phyloP scores from a whole-genome alignment of 352 stramenopile species.

The Pythium phragmitis region DNA sequence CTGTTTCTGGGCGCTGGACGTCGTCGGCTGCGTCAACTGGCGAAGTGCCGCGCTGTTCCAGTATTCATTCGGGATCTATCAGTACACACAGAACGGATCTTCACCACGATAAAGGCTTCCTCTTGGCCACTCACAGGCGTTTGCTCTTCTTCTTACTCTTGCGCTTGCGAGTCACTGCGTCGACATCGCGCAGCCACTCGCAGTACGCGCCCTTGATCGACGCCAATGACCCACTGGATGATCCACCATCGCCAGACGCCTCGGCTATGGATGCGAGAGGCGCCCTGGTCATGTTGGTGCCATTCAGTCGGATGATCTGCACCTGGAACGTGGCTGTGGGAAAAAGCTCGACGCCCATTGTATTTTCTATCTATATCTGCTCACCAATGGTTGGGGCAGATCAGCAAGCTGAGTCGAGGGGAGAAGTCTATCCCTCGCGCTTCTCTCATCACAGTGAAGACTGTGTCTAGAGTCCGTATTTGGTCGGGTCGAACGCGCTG shows the following conservation, averaged over 20 bases:
- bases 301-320: too few species aligned
- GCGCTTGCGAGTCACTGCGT: conserved; percentile 24
- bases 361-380: conserved; percentile 20
- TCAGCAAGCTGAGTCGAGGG: too few species aligned
- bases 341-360: neutral
- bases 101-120: neutral
- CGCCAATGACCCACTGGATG: neutral
- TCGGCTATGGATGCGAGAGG: neutral
- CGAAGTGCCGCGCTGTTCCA: conserved; percentile 20
- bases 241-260: neutral
- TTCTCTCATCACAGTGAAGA: neutral
- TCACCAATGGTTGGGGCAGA: neutral
- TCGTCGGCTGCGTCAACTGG: conserved; percentile 48
- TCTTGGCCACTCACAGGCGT: conserved; percentile 2
- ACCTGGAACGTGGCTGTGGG: too few species aligned
- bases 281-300: conserved; percentile 2
- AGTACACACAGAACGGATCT: too few species aligned
- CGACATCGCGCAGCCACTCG: conserved; percentile 22
- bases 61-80: neutral
- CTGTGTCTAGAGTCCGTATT: conserved; percentile 24
- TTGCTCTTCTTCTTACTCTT: conserved; percentile 33
- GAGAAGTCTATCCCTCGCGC: neutral
- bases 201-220: conserved; percentile 22
- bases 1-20: conserved; percentile 51
- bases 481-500: conserved; percentile 44